Percentiles rank a stretch among this genome's conserved stretches.
Conservation (phyloP, 2,329 filamentous ascomycete genomes). For the Aureobasidium vineae region DNA sequence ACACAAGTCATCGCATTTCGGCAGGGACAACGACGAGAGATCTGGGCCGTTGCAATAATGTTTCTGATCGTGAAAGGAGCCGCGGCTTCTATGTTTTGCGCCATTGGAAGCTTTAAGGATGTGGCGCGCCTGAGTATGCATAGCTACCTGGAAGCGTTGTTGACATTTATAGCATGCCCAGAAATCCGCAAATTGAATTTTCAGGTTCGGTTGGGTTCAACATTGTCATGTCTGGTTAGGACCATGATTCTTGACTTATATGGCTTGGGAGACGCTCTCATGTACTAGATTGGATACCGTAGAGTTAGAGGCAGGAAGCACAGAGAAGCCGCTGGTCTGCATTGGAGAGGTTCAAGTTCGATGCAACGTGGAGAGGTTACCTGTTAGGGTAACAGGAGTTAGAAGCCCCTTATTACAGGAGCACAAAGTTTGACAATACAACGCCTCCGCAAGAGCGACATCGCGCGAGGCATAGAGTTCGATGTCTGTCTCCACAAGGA, state of each 20-base stretch:
- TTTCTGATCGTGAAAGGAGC: not conserved
- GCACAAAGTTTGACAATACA: not conserved
- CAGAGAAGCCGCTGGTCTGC: not conserved
- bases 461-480: not conserved
- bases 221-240: not conserved
- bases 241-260: not conserved
- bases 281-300: not conserved
- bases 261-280: not conserved
- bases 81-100: not conserved
- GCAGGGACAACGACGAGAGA: not conserved
- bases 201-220: not conserved
- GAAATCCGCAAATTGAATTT: not conserved
- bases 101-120: conserved; percentile 17
- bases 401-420: not conserved
- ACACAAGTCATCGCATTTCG: not conserved
- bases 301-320: not conserved
- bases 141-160: conserved; percentile 2
- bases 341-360: not conserved
- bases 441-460: not conserved
- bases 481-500: not conserved
- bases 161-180: conserved; percentile 1
- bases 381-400: not conserved
- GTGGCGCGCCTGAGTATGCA: conserved; percentile 1
- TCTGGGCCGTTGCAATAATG: not conserved
- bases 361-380: not conserved